Base-by-base conservation (phyloP, 768 basidiomycete genomes). In the Pisolithus tinctorius region DNA sequence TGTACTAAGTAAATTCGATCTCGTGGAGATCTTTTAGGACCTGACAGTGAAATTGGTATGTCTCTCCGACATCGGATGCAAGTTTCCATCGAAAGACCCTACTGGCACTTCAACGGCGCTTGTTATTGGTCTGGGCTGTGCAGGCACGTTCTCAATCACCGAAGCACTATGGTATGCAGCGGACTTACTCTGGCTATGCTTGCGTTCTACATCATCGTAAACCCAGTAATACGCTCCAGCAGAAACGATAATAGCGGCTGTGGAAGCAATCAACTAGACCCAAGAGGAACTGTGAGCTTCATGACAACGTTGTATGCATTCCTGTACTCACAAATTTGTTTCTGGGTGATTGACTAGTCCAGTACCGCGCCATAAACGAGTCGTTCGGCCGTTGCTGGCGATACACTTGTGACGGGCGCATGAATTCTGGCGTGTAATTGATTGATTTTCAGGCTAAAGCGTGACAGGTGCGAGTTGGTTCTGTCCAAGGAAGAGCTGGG, bases 181-280 rank as follows among this genome's bases (percentile, higher is more conserved):
- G 20, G 45, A 38, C 68, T 34, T 31, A 50, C 65, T 55, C 34
- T 62, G 37, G 50, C 47, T 55, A 45, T 68, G 64, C 47, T 69
- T 67, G 48, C 56, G 64, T 7, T 69, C 67, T 43, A 69, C 58
- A 29, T 61, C 69, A 26, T 61, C 67, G 55, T 69, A 69, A 13
- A 65, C 67, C 67, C 69, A 70, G 29, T 69, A 69, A 53, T 69
- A 70, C 34, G 65, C 67, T 38, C 68, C 58, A 20, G 60, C 64
- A 29, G 67, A 62, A 34, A 61, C 57, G 8, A 61, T 64, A 20
- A 69, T 5, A 34, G 69, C n/a, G 26, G 57, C 58, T 1, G 60
- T 60, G 7, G 60, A 57, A 20, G 61, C 65, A 7, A 70, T 64
- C 13, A 70, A 45, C 67, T 69, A 25, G 29, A 17, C 40, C 7